Conservation (phyloP, 2,329 filamentous ascomycete species). For the Kalaharituber pfeilii region DNA sequence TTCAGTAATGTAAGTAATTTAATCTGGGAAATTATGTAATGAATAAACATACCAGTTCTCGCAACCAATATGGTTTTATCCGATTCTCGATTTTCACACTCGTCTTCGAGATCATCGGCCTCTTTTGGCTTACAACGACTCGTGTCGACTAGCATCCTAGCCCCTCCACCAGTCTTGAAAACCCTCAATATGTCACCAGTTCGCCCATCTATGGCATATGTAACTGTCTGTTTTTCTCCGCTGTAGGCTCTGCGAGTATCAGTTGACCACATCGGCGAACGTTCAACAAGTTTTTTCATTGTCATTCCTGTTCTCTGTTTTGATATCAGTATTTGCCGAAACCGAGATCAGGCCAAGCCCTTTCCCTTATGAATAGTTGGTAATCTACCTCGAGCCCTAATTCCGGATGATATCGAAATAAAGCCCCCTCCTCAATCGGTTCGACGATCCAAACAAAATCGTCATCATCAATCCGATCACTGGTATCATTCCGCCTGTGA, state of each 20-base stretch:
- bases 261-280: conserved; percentile 57
- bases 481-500: conserved; percentile 29
- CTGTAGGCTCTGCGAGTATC: conserved; percentile 51
- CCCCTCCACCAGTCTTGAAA: conserved; percentile 53
- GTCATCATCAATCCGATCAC: conserved; percentile 40
- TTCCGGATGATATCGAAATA: conserved; percentile 71
- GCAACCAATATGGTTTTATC: conserved; percentile 49
- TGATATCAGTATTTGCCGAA: neutral
- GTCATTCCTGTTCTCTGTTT: conserved; percentile 32
- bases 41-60: conserved; percentile 16
- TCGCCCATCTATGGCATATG: conserved; percentile 75
- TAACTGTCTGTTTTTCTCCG: conserved; percentile 74
- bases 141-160: conserved; percentile 47
- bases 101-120: conserved; percentile 41
- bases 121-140: conserved; percentile 49
- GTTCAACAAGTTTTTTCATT: conserved; percentile 66
- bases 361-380: neutral
- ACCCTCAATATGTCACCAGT: conserved; percentile 69
- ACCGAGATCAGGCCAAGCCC: neutral
- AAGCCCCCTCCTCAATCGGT: conserved; percentile 65
- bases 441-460: conserved; percentile 93
- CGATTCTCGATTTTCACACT: conserved; percentile 64
- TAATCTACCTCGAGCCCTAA: conserved; percentile 13
- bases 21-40: neutral
- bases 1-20: conserved; percentile 35